Evolutionary conservation across 257 asterid species (phyloP).

Genomic region (Penstemon newberryi): DNA sequence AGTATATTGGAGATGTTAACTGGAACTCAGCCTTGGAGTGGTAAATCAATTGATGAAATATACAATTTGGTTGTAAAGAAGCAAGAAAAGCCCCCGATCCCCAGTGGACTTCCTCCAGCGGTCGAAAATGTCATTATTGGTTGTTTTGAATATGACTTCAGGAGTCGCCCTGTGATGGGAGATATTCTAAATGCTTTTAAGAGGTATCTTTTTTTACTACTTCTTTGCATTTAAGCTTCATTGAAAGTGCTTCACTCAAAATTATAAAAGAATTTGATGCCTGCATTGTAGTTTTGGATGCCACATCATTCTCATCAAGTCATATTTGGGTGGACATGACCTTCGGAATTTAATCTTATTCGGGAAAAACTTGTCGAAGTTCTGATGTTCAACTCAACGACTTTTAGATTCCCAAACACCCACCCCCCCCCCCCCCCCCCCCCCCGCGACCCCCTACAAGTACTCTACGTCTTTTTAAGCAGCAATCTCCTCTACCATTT

Average conservation of each 20-base stretch:
- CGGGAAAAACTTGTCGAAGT: too few relatives aligned
- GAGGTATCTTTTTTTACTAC: constrained; percentile 46
- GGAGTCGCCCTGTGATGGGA: constrained; percentile 82
- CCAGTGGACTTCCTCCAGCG: constrained; percentile 84
- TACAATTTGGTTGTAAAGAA: constrained; percentile 58
- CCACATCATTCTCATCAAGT: neutral
- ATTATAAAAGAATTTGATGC: too few relatives aligned
- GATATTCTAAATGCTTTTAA: constrained; percentile 74
- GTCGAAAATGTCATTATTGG: constrained; percentile 73
- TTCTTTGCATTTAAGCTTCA: neutral
- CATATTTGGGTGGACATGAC: neutral
- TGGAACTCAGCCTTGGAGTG: constrained; percentile 84
- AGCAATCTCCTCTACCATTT: too few relatives aligned
- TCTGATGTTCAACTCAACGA: too few relatives aligned
- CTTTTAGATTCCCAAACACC: too few relatives aligned
- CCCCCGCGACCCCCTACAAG: too few relatives aligned
- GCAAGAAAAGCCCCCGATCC: constrained; percentile 75
- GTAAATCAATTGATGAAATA: constrained; percentile 75
- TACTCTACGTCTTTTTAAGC: too few relatives aligned
- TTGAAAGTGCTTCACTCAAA: neutral
- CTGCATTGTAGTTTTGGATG: constrained; percentile 1
- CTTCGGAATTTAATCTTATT: neutral
- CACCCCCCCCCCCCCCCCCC: too few relatives aligned
- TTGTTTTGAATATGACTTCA: constrained; percentile 83
- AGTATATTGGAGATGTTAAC: constrained; percentile 87